phyloP scores from a whole-genome alignment of 768 basidiomycete species.

The Amanita inopinata region DNA sequence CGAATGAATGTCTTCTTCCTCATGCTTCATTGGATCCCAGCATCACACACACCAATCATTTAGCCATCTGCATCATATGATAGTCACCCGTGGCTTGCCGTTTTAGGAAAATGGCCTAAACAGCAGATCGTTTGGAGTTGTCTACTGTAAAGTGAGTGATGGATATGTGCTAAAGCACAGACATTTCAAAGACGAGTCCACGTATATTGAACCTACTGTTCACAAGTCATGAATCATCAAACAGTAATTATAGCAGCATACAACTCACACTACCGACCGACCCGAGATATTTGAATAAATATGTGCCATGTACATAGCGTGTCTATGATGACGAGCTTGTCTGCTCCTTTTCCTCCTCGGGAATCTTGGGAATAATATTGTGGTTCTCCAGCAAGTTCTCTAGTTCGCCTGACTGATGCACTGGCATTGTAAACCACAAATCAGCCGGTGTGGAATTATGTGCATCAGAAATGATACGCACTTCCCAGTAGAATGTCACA shows the following conservation, averaged over 20 bases:
- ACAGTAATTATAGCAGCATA: not conserved
- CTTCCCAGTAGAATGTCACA: slow-evolving; percentile 91
- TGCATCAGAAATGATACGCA: slow-evolving; percentile 32
- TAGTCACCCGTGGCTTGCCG: no score
- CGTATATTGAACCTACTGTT: no score
- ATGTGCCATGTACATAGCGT: not conserved
- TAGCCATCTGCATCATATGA: no score
- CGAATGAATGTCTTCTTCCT: no score
- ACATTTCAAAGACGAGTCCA: no score
- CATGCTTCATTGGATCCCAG: no score
- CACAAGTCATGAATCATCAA: no score
- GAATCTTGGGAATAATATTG: slow-evolving; percentile 50
- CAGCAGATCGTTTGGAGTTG: no score
- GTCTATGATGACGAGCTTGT: slow-evolving; percentile 3
- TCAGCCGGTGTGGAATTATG: slow-evolving; percentile 2
- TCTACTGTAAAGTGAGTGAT: no score
- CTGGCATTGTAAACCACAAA: slow-evolving; percentile 27
- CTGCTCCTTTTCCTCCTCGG: slow-evolving; percentile 14
- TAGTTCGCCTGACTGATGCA: slow-evolving; percentile 96
- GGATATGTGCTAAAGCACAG: no score
- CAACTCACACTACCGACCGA: not conserved
- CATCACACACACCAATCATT: no score
- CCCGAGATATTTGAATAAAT: not conserved
- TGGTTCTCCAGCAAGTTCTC: slow-evolving; percentile 71
- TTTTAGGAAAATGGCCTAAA: no score